Base-by-base conservation (phyloP, 2,329 filamentous ascomycete genomes). In the Neofusicoccum sp. region DNA sequence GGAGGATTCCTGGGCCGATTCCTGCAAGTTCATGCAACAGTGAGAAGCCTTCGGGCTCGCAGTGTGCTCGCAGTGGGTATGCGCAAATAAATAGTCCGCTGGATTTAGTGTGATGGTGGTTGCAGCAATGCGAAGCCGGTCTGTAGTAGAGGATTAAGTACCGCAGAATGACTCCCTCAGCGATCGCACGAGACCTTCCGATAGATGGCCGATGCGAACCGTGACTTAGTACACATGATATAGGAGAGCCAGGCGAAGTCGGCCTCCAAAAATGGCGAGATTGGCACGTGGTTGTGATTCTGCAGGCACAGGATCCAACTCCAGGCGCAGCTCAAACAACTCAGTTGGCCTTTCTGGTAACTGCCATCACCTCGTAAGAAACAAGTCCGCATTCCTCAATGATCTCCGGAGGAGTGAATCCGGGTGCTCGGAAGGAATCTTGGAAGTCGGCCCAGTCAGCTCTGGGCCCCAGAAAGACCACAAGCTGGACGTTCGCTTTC, bases 381-480 rank as follows among this genome's bases (percentile, higher is more conserved):
- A 66, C 67, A 8, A 73, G 70, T 6, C 72, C 72, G 6, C 69
- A 57, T n/a, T 68, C 63, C 16, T 70, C 66, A 2, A 68, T 60
- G 16, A 64, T 61, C 4, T 67, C 31, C 1, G 70, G 61, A n/a
- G 66, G 8, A 68, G 67, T 70, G 11, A 34, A 45, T 7, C 12
- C 33, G 12, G 20, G 31, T 2, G 16, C 6, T 3, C 30, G 43
- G 6, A 76, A 74, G 44, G 65, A 70, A 9, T 33, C 41, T 49
- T 65, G 63, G 36, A 72, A 75, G 40, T 75, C 73, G 5, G 65
- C 64, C 76, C 76, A 80, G 60, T 82, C 79, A 11, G 70, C 71
- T 28, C 67, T 67, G 26, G 77, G 78, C 0, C 78, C 77, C 16
- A 79, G 67, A 75, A 79, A 79, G 3, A 80, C 63, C 14, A 80